These are phyloP conservation scores for Aspergillus sp. DNA, from an alignment of 2,329 filamentous ascomycete genomes.

Conservation along the genomic window DNA sequence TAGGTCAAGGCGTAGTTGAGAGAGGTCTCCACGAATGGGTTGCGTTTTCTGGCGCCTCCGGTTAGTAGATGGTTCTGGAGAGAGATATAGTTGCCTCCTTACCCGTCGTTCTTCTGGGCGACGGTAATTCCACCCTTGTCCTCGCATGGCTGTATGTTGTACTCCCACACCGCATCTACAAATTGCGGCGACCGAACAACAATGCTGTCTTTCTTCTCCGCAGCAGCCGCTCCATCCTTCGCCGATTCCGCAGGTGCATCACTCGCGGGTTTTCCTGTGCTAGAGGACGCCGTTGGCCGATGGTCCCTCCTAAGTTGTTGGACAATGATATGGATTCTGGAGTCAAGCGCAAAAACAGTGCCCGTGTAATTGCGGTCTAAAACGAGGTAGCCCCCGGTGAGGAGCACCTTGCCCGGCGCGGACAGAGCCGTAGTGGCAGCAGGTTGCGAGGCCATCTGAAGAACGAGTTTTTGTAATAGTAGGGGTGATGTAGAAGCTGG, in stretches of 20 bases:
- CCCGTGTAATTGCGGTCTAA: slow-evolving; percentile 84
- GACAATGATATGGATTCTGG: slow-evolving; percentile 61
- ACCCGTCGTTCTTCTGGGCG: slow-evolving; percentile 57
- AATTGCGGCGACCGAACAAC: slow-evolving; percentile 93
- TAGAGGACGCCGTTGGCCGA: slow-evolving; percentile 13
- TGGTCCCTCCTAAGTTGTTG: slow-evolving; percentile 48
- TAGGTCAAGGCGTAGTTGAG: slow-evolving; percentile 86
- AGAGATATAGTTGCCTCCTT: slow-evolving; percentile 9
- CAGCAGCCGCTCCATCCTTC: slow-evolving; percentile 33
- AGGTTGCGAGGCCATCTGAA: slow-evolving; percentile 6
- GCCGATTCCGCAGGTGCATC: slow-evolving; percentile 3
- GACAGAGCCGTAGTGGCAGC: slow-evolving; percentile 62
- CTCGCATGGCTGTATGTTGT: slow-evolving; percentile 70
- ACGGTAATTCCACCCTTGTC: slow-evolving; percentile 76
- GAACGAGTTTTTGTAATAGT: background rate
- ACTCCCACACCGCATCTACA: slow-evolving; percentile 79
- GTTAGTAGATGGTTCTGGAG: background rate
- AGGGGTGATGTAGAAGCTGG: background rate
- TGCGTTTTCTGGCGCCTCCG: slow-evolving; percentile 51
- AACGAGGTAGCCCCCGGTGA: slow-evolving; percentile 92
- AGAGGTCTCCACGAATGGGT: slow-evolving; percentile 90
- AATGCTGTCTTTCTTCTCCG: slow-evolving; percentile 67
- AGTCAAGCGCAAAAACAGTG: slow-evolving; percentile 63
- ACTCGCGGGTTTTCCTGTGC: slow-evolving; percentile 13
- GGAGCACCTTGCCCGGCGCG: slow-evolving; percentile 91